Evolutionary conservation across 805 yeast species (phyloP).

Genomic region (Maudiozyma turicensis): DNA sequence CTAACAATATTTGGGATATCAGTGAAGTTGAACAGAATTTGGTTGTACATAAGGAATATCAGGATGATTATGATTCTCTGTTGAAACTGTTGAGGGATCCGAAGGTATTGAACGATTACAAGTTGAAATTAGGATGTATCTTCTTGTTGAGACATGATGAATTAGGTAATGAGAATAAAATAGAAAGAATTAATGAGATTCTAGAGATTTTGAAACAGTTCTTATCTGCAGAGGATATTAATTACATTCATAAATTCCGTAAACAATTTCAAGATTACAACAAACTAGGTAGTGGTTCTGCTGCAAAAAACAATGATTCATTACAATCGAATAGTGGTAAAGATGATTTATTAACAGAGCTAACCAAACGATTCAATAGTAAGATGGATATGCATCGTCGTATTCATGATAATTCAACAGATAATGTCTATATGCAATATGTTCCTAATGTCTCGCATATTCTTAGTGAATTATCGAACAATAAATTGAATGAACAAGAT

Average conservation of each 20-base stretch:
- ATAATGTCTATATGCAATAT: slow-evolving; percentile 86
- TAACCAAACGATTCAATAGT: slow-evolving; percentile 28
- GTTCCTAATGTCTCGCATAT: slow-evolving; percentile 50
- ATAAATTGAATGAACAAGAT: slow-evolving; percentile 34
- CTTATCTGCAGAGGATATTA: slow-evolving; percentile 32
- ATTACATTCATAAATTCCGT: slow-evolving; percentile 38
- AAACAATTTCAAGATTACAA: slow-evolving; percentile 16
- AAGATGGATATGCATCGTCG: slow-evolving; percentile 26
- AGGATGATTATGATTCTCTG: slow-evolving; percentile 46
- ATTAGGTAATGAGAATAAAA: slow-evolving; percentile 31
- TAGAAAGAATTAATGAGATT: slow-evolving; percentile 40
- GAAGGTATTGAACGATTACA: slow-evolving; percentile 42
- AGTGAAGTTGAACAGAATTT: slow-evolving; percentile 86
- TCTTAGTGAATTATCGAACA: slow-evolving; percentile 29
- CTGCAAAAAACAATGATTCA: neutral
- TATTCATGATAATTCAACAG: slow-evolving; percentile 32
- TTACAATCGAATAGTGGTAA: neutral
- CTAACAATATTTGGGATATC: slow-evolving; percentile 63
- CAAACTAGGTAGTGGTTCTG: neutral
- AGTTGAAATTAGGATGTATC: slow-evolving; percentile 62
- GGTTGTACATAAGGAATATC: slow-evolving; percentile 54
- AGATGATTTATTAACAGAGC: slow-evolving; percentile 26
- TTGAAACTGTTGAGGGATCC: slow-evolving; percentile 41
- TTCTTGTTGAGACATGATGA: slow-evolving; percentile 65
- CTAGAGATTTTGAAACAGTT: slow-evolving; percentile 31